phyloP scores from a whole-genome alignment of 768 basidiomycete genomes.

The Leccinum boreale region DNA sequence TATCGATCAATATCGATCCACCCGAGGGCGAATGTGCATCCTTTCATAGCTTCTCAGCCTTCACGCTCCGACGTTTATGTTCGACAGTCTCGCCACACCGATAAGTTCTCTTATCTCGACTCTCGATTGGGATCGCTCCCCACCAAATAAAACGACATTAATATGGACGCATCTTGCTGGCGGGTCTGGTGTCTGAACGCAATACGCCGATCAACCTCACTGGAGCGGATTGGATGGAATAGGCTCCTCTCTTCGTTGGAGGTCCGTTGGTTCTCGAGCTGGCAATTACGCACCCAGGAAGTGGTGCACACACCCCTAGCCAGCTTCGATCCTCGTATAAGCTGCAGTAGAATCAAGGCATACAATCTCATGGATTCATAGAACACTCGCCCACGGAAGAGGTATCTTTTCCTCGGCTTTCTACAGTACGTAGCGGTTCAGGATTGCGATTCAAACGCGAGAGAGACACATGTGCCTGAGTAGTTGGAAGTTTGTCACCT shows the following conservation, averaged over 20 bases:
- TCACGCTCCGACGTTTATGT: background rate
- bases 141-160: background rate
- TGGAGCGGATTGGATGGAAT: too few relatives aligned
- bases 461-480: background rate
- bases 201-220: too few relatives aligned
- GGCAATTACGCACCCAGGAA: too few relatives aligned
- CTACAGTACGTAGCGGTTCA: background rate
- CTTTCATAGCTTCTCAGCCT: background rate
- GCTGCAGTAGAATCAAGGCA: too few relatives aligned
- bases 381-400: too few relatives aligned
- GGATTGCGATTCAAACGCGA: background rate
- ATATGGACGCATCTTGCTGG: background rate
- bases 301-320: too few relatives aligned
- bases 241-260: too few relatives aligned
- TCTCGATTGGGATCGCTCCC: background rate
- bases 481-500: background rate
- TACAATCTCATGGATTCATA: too few relatives aligned
- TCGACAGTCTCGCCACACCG: background rate
- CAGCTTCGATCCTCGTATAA: too few relatives aligned
- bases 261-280: too few relatives aligned
- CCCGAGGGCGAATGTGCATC: background rate
- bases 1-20: background rate
- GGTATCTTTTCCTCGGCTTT: background rate
- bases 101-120: background rate
- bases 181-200: too few relatives aligned